Evolutionary conservation across 345 rosid species (phyloP).

Genomic region (Psidium friedrichsthalianum): DNA sequence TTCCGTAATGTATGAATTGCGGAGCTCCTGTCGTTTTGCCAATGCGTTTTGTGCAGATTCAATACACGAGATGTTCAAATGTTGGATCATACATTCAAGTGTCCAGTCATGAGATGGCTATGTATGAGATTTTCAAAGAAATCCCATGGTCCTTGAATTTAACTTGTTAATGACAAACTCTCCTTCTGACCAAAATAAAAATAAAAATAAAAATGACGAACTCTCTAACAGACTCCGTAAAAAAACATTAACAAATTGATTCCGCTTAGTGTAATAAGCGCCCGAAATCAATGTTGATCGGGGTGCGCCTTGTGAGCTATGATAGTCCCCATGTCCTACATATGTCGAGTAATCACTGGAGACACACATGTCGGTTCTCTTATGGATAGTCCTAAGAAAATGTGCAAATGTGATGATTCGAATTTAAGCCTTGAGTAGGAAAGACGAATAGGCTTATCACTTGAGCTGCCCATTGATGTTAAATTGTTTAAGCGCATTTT

Average conservation of each 20-base stretch:
- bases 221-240: background rate
- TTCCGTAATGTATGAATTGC: background rate
- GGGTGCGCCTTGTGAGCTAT: background rate
- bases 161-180: background rate
- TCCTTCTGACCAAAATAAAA: too few relatives aligned
- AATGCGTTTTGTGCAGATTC: background rate
- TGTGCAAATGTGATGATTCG: background rate
- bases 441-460: background rate
- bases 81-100: background rate
- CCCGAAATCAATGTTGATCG: background rate
- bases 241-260: background rate
- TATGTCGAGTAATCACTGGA: background rate
- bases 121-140: background rate
- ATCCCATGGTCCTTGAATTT: background rate
- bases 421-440: background rate
- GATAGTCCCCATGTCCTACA: fast-evolving
- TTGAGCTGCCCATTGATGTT: background rate
- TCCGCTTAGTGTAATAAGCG: background rate
- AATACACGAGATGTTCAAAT: background rate
- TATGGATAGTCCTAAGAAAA: background rate
- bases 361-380: background rate
- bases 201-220: background rate
- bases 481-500: background rate
- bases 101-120: background rate
- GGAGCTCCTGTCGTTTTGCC: background rate